Evolutionary conservation across 805 yeast genomes (phyloP).

Genomic region (Naumovozyma dairenensis): DNA sequence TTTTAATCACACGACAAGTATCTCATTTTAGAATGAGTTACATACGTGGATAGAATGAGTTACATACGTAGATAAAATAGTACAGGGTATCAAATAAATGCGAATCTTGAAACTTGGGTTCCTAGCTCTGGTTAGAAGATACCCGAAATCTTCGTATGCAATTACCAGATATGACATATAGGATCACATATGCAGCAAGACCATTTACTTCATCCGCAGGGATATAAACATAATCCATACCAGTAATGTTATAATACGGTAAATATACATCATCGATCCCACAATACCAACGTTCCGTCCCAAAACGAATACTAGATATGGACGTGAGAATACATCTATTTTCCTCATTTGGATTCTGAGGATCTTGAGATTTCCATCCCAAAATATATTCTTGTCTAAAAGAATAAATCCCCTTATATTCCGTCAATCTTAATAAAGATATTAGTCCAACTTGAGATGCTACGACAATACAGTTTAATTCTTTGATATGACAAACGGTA

Average conservation of each 20-base stretch:
- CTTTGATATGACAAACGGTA: constrained; percentile 17
- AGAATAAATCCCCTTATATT: constrained; percentile 20
- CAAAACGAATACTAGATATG: not conserved
- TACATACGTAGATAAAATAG: no score
- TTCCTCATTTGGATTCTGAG: constrained; percentile 3
- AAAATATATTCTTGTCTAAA: constrained; percentile 24
- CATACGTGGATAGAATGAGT: no score
- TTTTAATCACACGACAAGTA: no score
- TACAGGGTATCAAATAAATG: no score
- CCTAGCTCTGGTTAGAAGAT: no score
- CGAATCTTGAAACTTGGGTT: no score
- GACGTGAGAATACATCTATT: constrained; percentile 4
- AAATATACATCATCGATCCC: constrained; percentile 13
- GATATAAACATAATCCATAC: constrained; percentile 16
- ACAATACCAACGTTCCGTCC: constrained; percentile 4
- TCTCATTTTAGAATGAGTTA: no score
- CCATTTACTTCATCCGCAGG: constrained; percentile 8
- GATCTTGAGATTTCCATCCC: constrained; percentile 21
- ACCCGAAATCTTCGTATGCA: constrained; percentile 4
- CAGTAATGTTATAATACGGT: constrained; percentile 13
- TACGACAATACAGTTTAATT: constrained; percentile 19
- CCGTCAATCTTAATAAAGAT: constrained; percentile 20
- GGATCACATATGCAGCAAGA: constrained; percentile 10
- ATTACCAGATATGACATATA: constrained; percentile 5
- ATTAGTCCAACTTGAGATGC: constrained; percentile 21